Percentiles rank a stretch among this genome's conserved stretches.
These are phyloP conservation scores for Saccharomyces mikatae DNA, from an alignment of 805 yeast genomes.

Conservation along the genomic window DNA sequence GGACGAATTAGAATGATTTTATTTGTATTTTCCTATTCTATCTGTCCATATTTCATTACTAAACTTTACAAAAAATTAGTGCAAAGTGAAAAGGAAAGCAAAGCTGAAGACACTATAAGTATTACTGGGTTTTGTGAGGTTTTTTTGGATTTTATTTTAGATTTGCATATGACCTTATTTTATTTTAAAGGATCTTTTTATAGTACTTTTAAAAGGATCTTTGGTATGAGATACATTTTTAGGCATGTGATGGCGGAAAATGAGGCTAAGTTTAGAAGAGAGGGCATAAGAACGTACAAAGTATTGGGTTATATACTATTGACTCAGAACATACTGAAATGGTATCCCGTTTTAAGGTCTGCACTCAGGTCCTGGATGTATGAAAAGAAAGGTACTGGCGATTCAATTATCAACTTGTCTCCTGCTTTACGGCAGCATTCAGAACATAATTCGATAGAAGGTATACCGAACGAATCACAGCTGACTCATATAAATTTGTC, in stretches of 20 bases:
- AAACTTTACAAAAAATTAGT: slow-evolving; percentile 14
- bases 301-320: slow-evolving; percentile 59
- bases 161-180: slow-evolving; percentile 71
- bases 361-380: not conserved
- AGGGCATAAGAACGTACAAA: slow-evolving; percentile 49
- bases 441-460: not conserved
- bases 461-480: slow-evolving; percentile 9
- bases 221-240: slow-evolving; percentile 72
- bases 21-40: slow-evolving; percentile 51
- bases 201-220: slow-evolving; percentile 63
- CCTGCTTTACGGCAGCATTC: not conserved
- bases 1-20: slow-evolving; percentile 40
- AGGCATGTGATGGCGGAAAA: slow-evolving; percentile 48
- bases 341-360: slow-evolving; percentile 1
- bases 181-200: slow-evolving; percentile 80
- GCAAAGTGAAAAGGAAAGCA: slow-evolving; percentile 2
- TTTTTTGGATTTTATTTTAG: slow-evolving; percentile 45
- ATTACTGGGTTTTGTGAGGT: slow-evolving; percentile 26
- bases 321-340: slow-evolving; percentile 41
- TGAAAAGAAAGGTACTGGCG: not conserved
- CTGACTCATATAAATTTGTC: slow-evolving; percentile 41
- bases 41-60: slow-evolving; percentile 51
- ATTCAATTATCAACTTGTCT: not conserved
- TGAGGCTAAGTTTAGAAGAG: slow-evolving; percentile 28
- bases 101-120: slow-evolving; percentile 1